These are phyloP conservation scores for Cystobasidium tubakii DNA, from an alignment of 768 basidiomycete genomes.

Conservation along the genomic window DNA sequence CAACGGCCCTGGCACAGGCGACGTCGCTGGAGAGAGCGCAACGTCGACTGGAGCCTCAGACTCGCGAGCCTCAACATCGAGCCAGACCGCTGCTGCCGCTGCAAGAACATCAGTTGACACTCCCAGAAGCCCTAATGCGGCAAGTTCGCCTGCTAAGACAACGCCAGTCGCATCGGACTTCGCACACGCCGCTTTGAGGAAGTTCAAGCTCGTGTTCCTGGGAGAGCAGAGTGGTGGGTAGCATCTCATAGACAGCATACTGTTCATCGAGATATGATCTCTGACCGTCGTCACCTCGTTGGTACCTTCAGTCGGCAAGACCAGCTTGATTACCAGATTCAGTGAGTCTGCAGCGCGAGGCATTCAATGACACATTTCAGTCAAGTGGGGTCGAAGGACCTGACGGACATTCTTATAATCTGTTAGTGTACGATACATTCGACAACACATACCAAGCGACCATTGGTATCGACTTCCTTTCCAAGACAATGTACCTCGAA, in stretches of 20 bases:
- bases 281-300: neutral
- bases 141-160: slow-evolving; percentile 10
- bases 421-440: slow-evolving; percentile 96
- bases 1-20: neutral
- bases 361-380: slow-evolving; percentile 2
- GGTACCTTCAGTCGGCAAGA: slow-evolving; percentile 74
- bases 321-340: slow-evolving; percentile 89
- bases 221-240: slow-evolving; percentile 45
- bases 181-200: slow-evolving; percentile 47
- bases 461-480: slow-evolving; percentile 97
- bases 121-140: neutral
- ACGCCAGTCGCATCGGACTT: slow-evolving; percentile 40
- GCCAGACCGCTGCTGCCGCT: slow-evolving; percentile 19
- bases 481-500: slow-evolving; percentile 99
- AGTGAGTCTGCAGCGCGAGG: slow-evolving; percentile 2
- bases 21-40: neutral
- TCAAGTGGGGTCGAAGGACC: slow-evolving; percentile 15
- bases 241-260: neutral
- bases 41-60: neutral
- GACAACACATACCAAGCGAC: slow-evolving; percentile 95
- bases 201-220: slow-evolving; percentile 48
- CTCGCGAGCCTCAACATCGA: slow-evolving; percentile 28
- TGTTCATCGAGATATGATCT: neutral
- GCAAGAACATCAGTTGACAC: neutral
- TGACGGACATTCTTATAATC: neutral